These are phyloP conservation scores for Ceratocystiopsis sp. DNA, from an alignment of 2,329 filamentous ascomycete genomes.

Conservation along the genomic window DNA sequence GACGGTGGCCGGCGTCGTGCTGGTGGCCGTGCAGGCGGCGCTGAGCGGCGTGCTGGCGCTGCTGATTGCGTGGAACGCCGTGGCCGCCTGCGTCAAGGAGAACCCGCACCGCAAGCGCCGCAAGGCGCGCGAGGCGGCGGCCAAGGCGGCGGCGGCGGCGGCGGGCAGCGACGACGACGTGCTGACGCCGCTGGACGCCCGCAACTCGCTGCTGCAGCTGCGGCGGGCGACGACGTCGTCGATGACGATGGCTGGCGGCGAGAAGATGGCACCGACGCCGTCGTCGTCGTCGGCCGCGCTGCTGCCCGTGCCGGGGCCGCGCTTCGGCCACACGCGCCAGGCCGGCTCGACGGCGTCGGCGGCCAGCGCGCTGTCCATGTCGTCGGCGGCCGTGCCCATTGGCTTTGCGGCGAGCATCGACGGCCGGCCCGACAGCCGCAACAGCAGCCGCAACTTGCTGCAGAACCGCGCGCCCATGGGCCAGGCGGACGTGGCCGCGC, in stretches of 20 bases:
- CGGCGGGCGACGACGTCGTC: conserved; percentile 26
- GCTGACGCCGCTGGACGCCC: conserved; percentile 72
- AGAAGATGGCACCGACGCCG: not conserved
- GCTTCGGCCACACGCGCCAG: not conserved
- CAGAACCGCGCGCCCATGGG: no score
- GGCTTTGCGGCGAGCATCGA: not conserved
- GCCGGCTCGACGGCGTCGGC: no score
- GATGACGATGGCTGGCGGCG: not conserved
- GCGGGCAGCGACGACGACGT: conserved; percentile 51
- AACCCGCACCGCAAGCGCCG: conserved; percentile 81
- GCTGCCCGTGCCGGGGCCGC: not conserved
- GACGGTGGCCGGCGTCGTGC: conserved; percentile 80
- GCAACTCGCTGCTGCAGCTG: conserved; percentile 62
- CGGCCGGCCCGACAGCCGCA: no score
- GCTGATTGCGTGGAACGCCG: conserved; percentile 74
- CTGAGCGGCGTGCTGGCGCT: conserved; percentile 73
- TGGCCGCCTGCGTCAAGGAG: conserved; percentile 65
- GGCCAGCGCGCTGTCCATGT: not conserved
- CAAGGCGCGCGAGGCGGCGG: conserved; percentile 60
- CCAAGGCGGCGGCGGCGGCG: conserved; percentile 5
- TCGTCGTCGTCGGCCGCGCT: not conserved
- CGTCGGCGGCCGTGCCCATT: conserved; percentile 2
- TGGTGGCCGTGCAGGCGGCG: conserved; percentile 79
- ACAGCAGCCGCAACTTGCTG: no score
- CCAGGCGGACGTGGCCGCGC: no score